A percentile compares a stretch with the other conserved stretches of the same genome.
phyloP scores from a whole-genome alignment of 441 rosid genomes.

The Gossypium lobatum region DNA sequence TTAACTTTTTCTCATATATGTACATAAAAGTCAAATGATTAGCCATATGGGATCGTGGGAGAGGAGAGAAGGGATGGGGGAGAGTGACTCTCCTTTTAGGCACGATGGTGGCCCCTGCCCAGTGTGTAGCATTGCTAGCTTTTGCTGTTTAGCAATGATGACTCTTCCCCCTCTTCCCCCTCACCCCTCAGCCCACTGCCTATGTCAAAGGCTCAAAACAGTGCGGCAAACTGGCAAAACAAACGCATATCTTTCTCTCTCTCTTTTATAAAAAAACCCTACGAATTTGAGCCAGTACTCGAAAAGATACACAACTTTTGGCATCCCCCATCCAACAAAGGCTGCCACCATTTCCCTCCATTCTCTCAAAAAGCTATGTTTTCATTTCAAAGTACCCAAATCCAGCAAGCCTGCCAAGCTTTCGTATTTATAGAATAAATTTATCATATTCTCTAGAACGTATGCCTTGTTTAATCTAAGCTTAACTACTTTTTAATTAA shows the following conservation, averaged over 20 bases:
- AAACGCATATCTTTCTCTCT: neutral
- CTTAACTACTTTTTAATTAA: neutral
- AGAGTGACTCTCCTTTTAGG: conserved; percentile 18
- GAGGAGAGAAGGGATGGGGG: conserved; percentile 3
- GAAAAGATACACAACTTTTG: conserved; percentile 26
- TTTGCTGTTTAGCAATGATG: conserved; percentile 33
- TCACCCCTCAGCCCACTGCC: neutral
- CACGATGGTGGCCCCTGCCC: conserved; percentile 41
- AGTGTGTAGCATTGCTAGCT: conserved; percentile 11
- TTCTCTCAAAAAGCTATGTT: conserved; percentile 6
- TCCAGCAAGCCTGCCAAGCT: conserved; percentile 4
- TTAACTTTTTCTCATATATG: neutral
- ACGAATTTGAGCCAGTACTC: conserved; percentile 29
- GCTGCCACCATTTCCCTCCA: conserved; percentile 18
- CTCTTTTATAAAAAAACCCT: conserved; percentile 12
- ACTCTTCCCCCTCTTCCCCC: neutral
- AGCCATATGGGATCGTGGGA: conserved; percentile 33
- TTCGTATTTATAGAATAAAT: neutral
- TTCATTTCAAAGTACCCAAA: too few species aligned
- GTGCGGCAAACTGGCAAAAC: conserved; percentile 8
- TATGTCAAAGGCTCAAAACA: too few species aligned
- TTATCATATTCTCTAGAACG: conserved; percentile 1
- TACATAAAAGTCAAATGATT: conserved; percentile 31
- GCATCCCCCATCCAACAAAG: conserved; percentile 18
- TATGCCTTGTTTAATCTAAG: neutral